Base-by-base conservation (phyloP, 805 yeast species). In the Starmera caribaea region DNA sequence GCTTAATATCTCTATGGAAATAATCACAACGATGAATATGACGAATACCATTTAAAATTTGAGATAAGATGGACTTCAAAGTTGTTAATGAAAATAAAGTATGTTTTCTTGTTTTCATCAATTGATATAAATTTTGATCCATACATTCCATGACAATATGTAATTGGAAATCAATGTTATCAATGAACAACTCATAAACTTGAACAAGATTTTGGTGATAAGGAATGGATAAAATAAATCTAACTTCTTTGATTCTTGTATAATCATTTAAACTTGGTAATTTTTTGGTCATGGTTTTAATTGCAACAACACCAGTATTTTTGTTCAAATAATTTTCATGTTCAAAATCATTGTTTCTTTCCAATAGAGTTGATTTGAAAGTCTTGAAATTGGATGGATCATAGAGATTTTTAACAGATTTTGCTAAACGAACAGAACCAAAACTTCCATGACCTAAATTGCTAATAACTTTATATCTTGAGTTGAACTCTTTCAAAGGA, bases 1-100 rank as follows among this genome's bases (percentile, higher is more conserved):
- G 97, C 59, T 90, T 90, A 37, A 90, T 71, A 65, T 90, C 98
- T 41, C 98, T 73, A 58, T 90, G 97, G 53, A 80, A 80, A 53
- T 69, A 85, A 10, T 73, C 72, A 49, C 69, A 63, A 24, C 59
- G 56, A 53, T 86, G 98, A 40, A 90, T 87, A 58, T 90, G 97
- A 41, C 76, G 73, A 26, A 89, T 69, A 4, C 92, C 98, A 41
- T 73, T 68, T 41, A 86, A 63, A 1, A 89, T 58, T 57, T 89
- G 97, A 10, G 79, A 61, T 36, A 83, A 57, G 34, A 87, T 77
- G 36, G 87, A 76, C 50, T 71, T 78, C 44, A 85, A 57, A 3
- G 87, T 76, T 26, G 61, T 60, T 1, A 72, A 66, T 3, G 85
- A 72, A 44, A 86, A 79, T 1, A 65, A 62, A 31, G 66, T 62